Evolutionary conservation across 306 rosid species (phyloP), one percentile per base, ranked within the genome.

Genomic region (Vachellia collinsii): DNA sequence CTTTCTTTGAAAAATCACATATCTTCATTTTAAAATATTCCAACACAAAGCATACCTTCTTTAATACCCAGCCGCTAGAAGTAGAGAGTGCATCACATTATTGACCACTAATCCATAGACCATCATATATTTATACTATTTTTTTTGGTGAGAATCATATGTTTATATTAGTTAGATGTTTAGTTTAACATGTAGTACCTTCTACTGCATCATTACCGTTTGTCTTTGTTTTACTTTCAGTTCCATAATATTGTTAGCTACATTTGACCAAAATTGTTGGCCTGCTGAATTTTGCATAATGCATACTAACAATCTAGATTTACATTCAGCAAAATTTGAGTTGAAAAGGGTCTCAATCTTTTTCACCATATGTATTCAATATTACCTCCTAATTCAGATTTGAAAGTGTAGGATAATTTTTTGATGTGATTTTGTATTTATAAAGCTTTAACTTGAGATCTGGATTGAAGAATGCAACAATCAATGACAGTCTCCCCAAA

Each of bases 1-100:
- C n/a, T n/a, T n/a, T n/a, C n/a, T n/a, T n/a, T n/a, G n/a, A n/a
- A n/a, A n/a, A n/a, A n/a, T n/a, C n/a, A n/a, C n/a, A n/a, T n/a
- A n/a, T n/a, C n/a, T n/a, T n/a, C n/a, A n/a, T n/a, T n/a, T n/a
- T n/a, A n/a, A n/a, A n/a, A n/a, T n/a, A n/a, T n/a, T n/a, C n/a
- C n/a, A n/a, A n/a, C n/a, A n/a, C 86, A 83, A 53, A 78, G 83
- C 61, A 73, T 78, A 16, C 86, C 83, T 44, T 38, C 83, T 48
- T 61, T 65, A 36, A 12, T 50, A 22, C 19, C 36, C 29, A 11
- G 37, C 62, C 42, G 11, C 50, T 54, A 66, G 71, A 38, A 38
- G n/a, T 20, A 63, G 1, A 63, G 13, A 61, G 39, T 25, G 4
- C 14, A 62, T 23, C 39, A 62, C 11, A 25, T 62, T 58, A 61